phyloP scores from a whole-genome alignment of 371 early-diverging fungal species.

The Batkoa obscura region DNA sequence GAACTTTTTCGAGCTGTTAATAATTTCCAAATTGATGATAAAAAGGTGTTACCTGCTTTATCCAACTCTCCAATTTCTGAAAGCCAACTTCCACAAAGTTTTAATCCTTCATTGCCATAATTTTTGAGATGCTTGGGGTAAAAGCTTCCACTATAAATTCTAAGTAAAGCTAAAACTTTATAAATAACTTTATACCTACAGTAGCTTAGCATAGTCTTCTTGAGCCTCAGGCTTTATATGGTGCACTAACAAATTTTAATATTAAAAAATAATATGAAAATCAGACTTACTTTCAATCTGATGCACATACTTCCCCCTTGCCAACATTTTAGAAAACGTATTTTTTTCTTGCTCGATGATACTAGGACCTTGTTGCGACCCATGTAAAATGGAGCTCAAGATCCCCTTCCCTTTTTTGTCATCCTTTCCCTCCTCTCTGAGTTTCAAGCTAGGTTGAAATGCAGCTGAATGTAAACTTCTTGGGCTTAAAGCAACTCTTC shows the following conservation, averaged over 20 bases:
- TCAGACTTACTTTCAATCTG: constrained; percentile 46
- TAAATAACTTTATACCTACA: constrained; percentile 16
- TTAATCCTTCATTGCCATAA: constrained; percentile 44
- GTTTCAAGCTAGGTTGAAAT: too few species aligned
- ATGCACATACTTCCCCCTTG: constrained; percentile 78
- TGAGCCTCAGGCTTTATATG: constrained; percentile 64
- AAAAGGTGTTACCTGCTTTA: constrained; percentile 36
- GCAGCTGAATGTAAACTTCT: too few species aligned
- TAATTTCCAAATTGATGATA: neutral
- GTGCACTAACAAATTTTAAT: constrained; percentile 34
- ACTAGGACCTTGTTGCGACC: too few species aligned
- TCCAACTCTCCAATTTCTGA: constrained; percentile 72
- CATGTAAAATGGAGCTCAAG: too few species aligned
- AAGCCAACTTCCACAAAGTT: constrained; percentile 75
- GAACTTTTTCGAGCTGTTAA: constrained; percentile 21
- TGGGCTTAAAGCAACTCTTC: too few species aligned
- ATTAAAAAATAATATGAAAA: neutral
- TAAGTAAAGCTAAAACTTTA: neutral
- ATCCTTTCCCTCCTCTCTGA: too few species aligned
- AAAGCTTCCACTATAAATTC: constrained; percentile 25
- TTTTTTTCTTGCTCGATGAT: neutral
- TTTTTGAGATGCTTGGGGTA: constrained; percentile 49
- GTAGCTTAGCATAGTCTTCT: constrained; percentile 54
- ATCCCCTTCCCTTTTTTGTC: too few species aligned
- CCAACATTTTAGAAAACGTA: constrained; percentile 20